Evolutionary conservation across 331 rosid genomes (phyloP), one percentile per base, ranked within the genome.

Genomic region (Erythrophleum ivorense): DNA sequence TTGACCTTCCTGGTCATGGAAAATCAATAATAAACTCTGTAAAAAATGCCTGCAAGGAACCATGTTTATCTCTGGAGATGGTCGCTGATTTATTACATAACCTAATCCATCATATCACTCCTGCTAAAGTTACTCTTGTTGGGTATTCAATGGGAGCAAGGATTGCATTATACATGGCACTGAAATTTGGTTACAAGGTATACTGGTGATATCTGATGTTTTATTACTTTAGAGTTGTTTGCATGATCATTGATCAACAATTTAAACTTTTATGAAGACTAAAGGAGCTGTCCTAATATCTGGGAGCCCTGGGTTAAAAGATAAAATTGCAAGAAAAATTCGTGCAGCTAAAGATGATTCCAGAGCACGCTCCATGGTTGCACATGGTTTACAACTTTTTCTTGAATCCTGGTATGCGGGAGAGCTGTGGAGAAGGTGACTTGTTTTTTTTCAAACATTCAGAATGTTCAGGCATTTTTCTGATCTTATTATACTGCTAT

Each of bases 71-170:
- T 11, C 21, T 93, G 73, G 97, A 95, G 84, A 87, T 81, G 54
- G 82, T 91, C 76, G 92, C 90, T 21, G 88, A 87, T 62, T 19
- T 91, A 74, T 58, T 93, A 33, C 59, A 78, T 71, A 85, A 88
- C 80, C 65, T 93, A 83, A 72, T 93, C 76, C 78, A 72, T 71
- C 81, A 80, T 55, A 64, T 95, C 69, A 83, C 93, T 76, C 91
- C 93, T 18, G 88, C 70, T 58, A 88, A 88, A 83, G 92, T 95
- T 78, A 90, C 91, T 43, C 78, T 90, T 10, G 94, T 93, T 75
- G 98, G 99, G 70, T 95, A 95, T 75, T 95, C 98, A 24, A 89
- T 95, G 99, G 98, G 99, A 40, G 98, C 92, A 72, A 91, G 99
- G 86, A 91, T 95, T 41, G 97, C 97, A 71, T 80, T 93, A 58